A percentile compares a stretch with the other conserved stretches of the same genome.
Evolutionary conservation across 345 rosid genomes (phyloP).

Genomic region (Populus simonii): DNA sequence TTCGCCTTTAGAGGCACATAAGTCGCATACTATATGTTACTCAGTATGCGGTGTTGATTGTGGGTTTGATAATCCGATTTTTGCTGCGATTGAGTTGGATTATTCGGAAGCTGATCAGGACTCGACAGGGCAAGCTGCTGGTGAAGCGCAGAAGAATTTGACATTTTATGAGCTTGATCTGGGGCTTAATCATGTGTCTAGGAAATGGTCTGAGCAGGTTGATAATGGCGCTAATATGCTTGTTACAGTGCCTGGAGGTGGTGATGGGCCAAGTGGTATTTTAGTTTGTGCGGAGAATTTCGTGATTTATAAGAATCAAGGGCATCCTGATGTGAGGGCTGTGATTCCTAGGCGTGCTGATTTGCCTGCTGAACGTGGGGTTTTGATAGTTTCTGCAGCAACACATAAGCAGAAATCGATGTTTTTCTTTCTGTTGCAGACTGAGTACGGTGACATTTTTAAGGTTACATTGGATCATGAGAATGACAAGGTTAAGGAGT

Average conservation of each 20-base stretch:
- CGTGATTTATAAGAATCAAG: constrained; percentile 92
- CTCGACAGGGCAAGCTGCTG: constrained; percentile 76
- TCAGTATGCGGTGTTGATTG: constrained; percentile 90
- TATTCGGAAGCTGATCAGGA: constrained; percentile 95
- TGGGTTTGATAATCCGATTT: constrained; percentile 90
- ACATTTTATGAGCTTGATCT: constrained; percentile 93
- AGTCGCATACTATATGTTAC: constrained; percentile 84
- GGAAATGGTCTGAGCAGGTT: constrained; percentile 94
- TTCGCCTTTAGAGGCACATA: constrained; percentile 95
- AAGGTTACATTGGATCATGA: constrained; percentile 83
- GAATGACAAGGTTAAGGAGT: constrained; percentile 64
- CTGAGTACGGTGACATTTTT: constrained; percentile 89
- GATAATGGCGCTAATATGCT: constrained; percentile 98
- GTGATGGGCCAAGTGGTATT: constrained; percentile 96
- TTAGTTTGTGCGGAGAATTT: constrained; percentile 95
- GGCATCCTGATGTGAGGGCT: constrained; percentile 86
- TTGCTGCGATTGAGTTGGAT: constrained; percentile 94
- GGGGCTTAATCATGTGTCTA: constrained; percentile 92
- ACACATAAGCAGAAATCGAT: constrained; percentile 80
- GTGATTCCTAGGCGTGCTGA: constrained; percentile 91
- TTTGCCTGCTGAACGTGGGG: constrained; percentile 89
- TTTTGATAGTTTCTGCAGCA: constrained; percentile 86
- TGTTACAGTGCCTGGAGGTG: constrained; percentile 98
- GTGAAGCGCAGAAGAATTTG: constrained; percentile 93
- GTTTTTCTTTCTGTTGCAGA: constrained; percentile 96